Evolutionary conservation across 116 monocot species (phyloP).

Genomic region (Papilionanthe hybrid): DNA sequence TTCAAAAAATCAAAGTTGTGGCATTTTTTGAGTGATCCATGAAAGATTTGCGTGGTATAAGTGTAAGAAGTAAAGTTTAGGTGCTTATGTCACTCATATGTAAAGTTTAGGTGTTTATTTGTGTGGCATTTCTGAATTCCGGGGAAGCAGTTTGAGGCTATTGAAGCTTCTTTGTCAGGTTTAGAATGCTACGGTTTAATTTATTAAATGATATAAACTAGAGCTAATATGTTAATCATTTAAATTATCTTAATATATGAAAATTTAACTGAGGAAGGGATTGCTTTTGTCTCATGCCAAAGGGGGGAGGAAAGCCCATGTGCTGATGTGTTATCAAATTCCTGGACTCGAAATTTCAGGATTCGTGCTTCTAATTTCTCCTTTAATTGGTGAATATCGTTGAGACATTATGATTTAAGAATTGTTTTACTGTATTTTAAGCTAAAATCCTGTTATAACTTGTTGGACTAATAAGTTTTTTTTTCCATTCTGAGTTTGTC

Average conservation of each 20-base stretch:
- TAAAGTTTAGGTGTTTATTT: too few relatives aligned
- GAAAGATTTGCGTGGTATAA: too few relatives aligned
- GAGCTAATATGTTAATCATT: not conserved
- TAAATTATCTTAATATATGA: not conserved
- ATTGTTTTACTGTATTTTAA: not conserved
- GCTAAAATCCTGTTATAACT: not conserved
- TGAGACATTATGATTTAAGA: not conserved
- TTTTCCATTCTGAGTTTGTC: slow-evolving; percentile 8
- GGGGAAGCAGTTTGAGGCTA: slow-evolving; percentile 87
- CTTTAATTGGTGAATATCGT: slow-evolving; percentile 69
- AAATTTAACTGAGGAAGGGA: slow-evolving; percentile 60
- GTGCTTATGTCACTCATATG: too few relatives aligned
- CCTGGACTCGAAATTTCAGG: slow-evolving; percentile 74
- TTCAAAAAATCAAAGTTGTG: too few relatives aligned
- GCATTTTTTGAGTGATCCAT: too few relatives aligned
- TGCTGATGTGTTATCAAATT: slow-evolving; percentile 97
- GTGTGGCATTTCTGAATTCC: slow-evolving; percentile 53
- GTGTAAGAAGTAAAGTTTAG: too few relatives aligned
- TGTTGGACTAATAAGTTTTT: slow-evolving; percentile 6
- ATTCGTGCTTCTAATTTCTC: slow-evolving; percentile 85
- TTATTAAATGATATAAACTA: not conserved
- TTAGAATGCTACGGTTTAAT: not conserved
- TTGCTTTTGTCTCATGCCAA: slow-evolving; percentile 98
- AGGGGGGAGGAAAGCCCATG: slow-evolving; percentile 93
- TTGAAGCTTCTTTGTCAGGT: slow-evolving; percentile 76